Evolutionary conservation across 768 basidiomycete species (phyloP).

Genomic region (Wakefieldia striispora): DNA sequence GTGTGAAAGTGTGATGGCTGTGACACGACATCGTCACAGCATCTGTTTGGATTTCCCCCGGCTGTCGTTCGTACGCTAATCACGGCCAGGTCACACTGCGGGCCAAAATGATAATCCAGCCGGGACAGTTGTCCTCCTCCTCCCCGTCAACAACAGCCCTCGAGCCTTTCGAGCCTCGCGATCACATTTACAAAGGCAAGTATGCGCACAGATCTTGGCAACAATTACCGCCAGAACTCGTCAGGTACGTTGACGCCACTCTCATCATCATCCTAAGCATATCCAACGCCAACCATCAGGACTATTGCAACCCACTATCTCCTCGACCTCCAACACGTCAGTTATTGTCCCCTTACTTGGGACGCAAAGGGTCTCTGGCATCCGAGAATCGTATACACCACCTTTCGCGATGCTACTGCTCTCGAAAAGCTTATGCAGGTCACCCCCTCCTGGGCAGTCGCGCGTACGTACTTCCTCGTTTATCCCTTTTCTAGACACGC

Average conservation of each 20-base stretch:
- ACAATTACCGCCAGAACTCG: slow-evolving; percentile 59
- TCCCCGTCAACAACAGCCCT: slow-evolving; percentile 18
- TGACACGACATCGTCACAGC: slow-evolving; percentile 30
- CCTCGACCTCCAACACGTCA: slow-evolving; percentile 41
- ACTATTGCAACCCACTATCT: slow-evolving; percentile 50
- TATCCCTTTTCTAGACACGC: neutral
- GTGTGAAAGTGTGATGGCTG: slow-evolving; percentile 26
- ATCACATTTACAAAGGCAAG: slow-evolving; percentile 56
- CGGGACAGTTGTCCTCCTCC: slow-evolving; percentile 14
- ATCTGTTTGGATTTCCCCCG: slow-evolving; percentile 33
- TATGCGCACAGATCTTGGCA: slow-evolving; percentile 55
- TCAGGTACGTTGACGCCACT: slow-evolving; percentile 48
- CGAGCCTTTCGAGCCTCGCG: slow-evolving; percentile 11
- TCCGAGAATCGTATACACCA: slow-evolving; percentile 57
- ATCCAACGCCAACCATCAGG: slow-evolving; percentile 12
- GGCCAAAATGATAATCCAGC: slow-evolving; percentile 33
- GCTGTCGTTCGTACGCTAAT: slow-evolving; percentile 37
- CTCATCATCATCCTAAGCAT: slow-evolving; percentile 20
- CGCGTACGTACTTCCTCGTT: slow-evolving; percentile 45
- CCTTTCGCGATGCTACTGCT: slow-evolving; percentile 59
- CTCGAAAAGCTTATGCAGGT: slow-evolving; percentile 63
- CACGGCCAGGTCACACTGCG: slow-evolving; percentile 36
- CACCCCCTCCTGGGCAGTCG: slow-evolving; percentile 57
- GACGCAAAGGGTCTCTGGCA: slow-evolving; percentile 56
- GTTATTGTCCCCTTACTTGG: slow-evolving; percentile 49